Percentiles rank a stretch among this genome's conserved stretches.
Evolutionary conservation across 139 green algal species (phyloP).

Genomic region (Pedinophyceae sp.): DNA sequence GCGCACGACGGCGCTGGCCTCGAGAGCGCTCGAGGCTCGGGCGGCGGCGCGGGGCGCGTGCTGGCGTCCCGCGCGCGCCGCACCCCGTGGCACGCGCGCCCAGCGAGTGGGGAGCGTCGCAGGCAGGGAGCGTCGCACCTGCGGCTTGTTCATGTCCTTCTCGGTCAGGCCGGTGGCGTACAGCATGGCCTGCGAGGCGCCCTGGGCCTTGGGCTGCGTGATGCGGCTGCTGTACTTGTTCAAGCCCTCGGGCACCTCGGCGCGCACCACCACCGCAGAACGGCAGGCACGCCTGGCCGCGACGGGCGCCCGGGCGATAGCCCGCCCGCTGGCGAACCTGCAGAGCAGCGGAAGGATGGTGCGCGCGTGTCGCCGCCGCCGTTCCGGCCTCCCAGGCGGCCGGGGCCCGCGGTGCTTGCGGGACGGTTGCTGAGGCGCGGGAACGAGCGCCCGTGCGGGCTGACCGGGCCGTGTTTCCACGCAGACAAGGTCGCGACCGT

Average conservation of each 20-base stretch:
- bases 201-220: constrained; percentile 93
- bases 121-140: too few relatives aligned
- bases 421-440: background rate
- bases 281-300: background rate
- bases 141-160: constrained; percentile 90
- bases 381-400: background rate
- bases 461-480: too few relatives aligned
- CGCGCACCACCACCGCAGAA: too few relatives aligned
- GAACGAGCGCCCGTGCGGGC: too few relatives aligned
- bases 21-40: too few relatives aligned
- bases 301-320: background rate
- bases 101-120: too few relatives aligned
- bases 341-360: background rate
- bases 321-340: background rate
- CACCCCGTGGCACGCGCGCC: too few relatives aligned
- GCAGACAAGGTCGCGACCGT: too few relatives aligned
- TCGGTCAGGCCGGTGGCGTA: constrained; percentile 83
- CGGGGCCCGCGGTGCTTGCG: background rate
- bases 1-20: too few relatives aligned
- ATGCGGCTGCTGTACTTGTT: constrained; percentile 89
- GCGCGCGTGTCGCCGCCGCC: background rate
- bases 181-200: constrained; percentile 94
- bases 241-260: constrained; percentile 24
- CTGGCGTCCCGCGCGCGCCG: too few relatives aligned
- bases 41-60: too few relatives aligned